Percentiles rank a stretch among this genome's conserved stretches.
phyloP scores from a whole-genome alignment of 1,139 yeast genomes.

The Lizanozyma gosingica region DNA sequence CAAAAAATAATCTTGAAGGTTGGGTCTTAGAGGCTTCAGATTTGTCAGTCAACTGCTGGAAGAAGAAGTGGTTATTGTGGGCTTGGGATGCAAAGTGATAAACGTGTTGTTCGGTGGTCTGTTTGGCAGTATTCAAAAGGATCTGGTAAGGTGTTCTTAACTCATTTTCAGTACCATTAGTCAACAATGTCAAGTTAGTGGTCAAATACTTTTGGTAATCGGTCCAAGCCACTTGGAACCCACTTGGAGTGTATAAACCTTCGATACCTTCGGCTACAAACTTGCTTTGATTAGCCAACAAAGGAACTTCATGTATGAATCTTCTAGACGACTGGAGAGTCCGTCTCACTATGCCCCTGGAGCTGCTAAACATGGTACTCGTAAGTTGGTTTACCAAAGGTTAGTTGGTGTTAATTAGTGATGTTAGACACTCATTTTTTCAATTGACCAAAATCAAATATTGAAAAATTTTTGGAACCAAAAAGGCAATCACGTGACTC shows the following conservation, averaged over 20 bases:
- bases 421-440: too few species aligned
- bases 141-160: conserved; percentile 72
- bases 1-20: conserved; percentile 43
- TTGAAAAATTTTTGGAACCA: too few species aligned
- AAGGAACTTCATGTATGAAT: conserved; percentile 59
- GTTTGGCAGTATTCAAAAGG: conserved; percentile 62
- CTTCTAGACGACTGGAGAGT: conserved; percentile 12
- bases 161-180: conserved; percentile 76
- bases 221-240: conserved; percentile 69
- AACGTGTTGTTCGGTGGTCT: conserved; percentile 57
- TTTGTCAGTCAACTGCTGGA: conserved; percentile 50
- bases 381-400: too few species aligned
- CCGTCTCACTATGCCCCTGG: not conserved
- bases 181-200: conserved; percentile 59
- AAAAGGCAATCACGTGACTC: too few species aligned
- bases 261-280: conserved; percentile 49
- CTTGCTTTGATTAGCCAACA: conserved; percentile 31
- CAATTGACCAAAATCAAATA: too few species aligned
- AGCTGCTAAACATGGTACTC: not conserved
- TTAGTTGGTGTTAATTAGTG: too few species aligned
- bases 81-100: conserved; percentile 89
- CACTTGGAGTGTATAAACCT: conserved; percentile 62
- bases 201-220: conserved; percentile 70
- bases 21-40: conserved; percentile 24
- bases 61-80: conserved; percentile 85